Evolutionary conservation across 305 asterid species (phyloP), one percentile per base, ranked within the genome.

Genomic region (Plantago coronopus): DNA sequence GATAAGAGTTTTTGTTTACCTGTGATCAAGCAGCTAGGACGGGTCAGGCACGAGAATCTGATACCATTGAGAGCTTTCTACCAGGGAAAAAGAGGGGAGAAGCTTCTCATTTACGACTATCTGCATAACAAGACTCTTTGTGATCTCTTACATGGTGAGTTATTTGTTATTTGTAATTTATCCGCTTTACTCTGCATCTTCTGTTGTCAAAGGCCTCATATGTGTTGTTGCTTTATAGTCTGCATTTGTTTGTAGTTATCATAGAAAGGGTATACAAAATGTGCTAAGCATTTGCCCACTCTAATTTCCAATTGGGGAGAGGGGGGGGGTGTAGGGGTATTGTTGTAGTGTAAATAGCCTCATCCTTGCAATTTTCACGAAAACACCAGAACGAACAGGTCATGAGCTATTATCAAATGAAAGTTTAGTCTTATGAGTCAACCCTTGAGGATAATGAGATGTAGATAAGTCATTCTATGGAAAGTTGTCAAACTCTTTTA

Each of bases 41-140:
- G 87, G 3, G 77, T 94, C 63, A 78, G 99, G 2, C 95, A 89
- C 2, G 99, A 94, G 77, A 89, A 82, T 85, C 69, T 89, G 83
- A 81, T 94, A 45, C 97, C 97, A 11, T 66, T 94, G 84, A 82
- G 95, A 64, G 99, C 97, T 59, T 94, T 94, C 77, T 94, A 94
- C 73, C 95, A 89, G 64, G 99, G 96, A 69, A 87, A 78, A 61
- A 81, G 96, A 82, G 97, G 99, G 57, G 97, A 94, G 79, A 94
- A 94, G 77, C 96, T 94, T 67, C 91, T 94, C 67, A 89, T 94
- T 8, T 83, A 87, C 70, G 99, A 94, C 48, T 89, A 89, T 73
- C 60, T 87, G 21, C 80, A 91, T 42, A 83, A 83, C 72, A 89
- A 78, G 48, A 82, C 86, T 3, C 96, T 94, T 40, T 67, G 77